A percentile compares a stretch with the other conserved stretches of the same genome.
phyloP scores from a whole-genome alignment of 129 eudicot genomes.

The Logfia minima region DNA sequence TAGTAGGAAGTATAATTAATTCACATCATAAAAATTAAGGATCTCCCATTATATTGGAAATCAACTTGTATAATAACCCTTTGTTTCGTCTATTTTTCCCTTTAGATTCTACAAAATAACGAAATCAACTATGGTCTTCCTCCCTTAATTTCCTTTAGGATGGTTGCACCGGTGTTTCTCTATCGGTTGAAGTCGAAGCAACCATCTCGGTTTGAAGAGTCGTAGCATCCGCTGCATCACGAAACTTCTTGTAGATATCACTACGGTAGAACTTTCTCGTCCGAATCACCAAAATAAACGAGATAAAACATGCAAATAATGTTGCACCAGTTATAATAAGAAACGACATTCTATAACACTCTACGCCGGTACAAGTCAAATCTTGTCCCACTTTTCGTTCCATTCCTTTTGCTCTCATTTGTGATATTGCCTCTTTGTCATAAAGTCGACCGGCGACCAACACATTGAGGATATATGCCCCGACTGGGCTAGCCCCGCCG shows the following conservation, averaged over 20 bases:
- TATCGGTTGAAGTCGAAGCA: not conserved
- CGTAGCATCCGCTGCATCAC: constrained; percentile 34
- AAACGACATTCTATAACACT: constrained; percentile 68
- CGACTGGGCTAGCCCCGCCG: constrained; percentile 71
- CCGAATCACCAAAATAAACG: constrained; percentile 59
- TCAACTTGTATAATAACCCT: not conserved
- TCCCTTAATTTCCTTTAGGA: constrained; percentile 5
- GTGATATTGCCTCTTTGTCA: constrained; percentile 59
- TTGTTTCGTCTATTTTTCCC: not conserved
- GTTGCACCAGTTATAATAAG: constrained; percentile 59
- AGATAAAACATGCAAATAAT: constrained; percentile 50
- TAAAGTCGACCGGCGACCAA: constrained; percentile 61
- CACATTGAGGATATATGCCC: constrained; percentile 70
- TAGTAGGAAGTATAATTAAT: not conserved
- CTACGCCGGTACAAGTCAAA: constrained; percentile 55
- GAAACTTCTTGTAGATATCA: constrained; percentile 80
- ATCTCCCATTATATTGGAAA: constrained; percentile 8
- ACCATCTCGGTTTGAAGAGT: constrained; percentile 28
- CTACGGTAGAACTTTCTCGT: constrained; percentile 67
- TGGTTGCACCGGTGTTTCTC: constrained; percentile 8
- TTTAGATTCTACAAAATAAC: constrained; percentile 6
- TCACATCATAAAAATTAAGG: not conserved
- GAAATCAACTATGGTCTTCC: constrained; percentile 20
- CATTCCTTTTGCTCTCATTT: constrained; percentile 50
- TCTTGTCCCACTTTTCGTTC: constrained; percentile 49